These are phyloP conservation scores for Colletotrichum siamense DNA, from an alignment of 2,329 filamentous ascomycete genomes.

Conservation along the genomic window DNA sequence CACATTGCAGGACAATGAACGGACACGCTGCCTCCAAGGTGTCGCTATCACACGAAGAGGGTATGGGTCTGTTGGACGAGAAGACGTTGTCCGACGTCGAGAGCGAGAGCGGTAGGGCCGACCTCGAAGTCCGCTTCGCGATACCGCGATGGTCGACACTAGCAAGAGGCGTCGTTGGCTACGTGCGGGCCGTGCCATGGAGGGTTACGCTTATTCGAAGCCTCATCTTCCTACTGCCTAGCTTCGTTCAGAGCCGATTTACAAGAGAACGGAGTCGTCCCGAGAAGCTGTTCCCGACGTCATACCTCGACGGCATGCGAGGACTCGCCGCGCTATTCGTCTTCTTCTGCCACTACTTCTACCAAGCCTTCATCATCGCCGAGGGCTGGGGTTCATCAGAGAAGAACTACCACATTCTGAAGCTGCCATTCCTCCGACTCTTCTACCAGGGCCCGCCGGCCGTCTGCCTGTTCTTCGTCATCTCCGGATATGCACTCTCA, in stretches of 20 bases:
- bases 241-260: slow-evolving; percentile 53
- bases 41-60: slow-evolving; percentile 48
- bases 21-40: slow-evolving; percentile 38
- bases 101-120: slow-evolving; percentile 43
- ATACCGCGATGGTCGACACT: slow-evolving; percentile 36
- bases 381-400: slow-evolving; percentile 53
- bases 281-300: slow-evolving; percentile 53
- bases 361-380: slow-evolving; percentile 57
- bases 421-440: slow-evolving; percentile 59
- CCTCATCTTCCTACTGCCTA: slow-evolving; percentile 55
- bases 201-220: slow-evolving; percentile 41
- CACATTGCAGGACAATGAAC: slow-evolving; percentile 44
- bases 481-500: slow-evolving; percentile 66
- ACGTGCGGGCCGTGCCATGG: slow-evolving; percentile 39
- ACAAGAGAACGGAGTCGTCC: slow-evolving; percentile 45
- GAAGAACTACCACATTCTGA: slow-evolving; percentile 51
- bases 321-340: slow-evolving; percentile 61
- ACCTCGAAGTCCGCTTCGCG: slow-evolving; percentile 40
- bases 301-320: slow-evolving; percentile 64
- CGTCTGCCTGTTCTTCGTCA: slow-evolving; percentile 67
- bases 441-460: slow-evolving; percentile 61
- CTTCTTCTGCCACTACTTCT: slow-evolving; percentile 62
- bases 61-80: slow-evolving; percentile 49
- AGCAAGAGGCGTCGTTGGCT: slow-evolving; percentile 32
- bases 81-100: slow-evolving; percentile 48